Base-by-base conservation (phyloP, 2,329 filamentous ascomycete genomes). In the Exophiala calicioides region DNA sequence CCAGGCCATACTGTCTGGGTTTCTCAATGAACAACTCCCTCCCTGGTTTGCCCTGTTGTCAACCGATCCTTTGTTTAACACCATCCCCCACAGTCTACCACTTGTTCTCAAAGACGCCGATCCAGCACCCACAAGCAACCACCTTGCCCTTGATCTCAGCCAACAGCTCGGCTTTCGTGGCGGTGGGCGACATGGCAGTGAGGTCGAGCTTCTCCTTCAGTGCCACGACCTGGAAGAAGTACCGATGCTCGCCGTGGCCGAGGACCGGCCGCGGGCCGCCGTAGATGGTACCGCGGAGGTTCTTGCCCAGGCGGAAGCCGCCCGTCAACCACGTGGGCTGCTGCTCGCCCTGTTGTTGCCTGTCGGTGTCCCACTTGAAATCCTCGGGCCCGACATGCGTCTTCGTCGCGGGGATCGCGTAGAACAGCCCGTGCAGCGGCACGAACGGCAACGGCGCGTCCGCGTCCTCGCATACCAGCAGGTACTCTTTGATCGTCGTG, bases 241-340 rank as follows among this genome's bases (percentile, higher is more conserved):
- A 80, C 45, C 76, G 65, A 60, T 80, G 75, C 16, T 68, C 66
- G 0, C 77, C 76, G 53, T 79, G 72, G 19, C 76, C 76, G 41
- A 75, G 57, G 24, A 76, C 60, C 13, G 76, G 74, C 9, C 67
- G 60, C 1, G 77, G 75, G 0, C 70, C 64, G 3, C 71, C 64
- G 50, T 78, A 79, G 1, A 76, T 57, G 3, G 23, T 62, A 1
- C 67, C 66, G 2, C 65, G 61, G 3, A 65, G 58, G 18, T 69
- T 76, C 49, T 65, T 60, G 2, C 74, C 75, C 35, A 73, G 75
- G 44, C 68, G 63, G 48, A 78, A 79, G 0, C 74, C 74, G 0
- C 73, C 72, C 23, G 57, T 55, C 3, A 65, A 52, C 42, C 18
- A 46, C 31, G 16, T 47, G 12, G n/a, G n/a, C 13, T 38, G 3